phyloP scores from a whole-genome alignment of 1,284 basidiomycete species.

The Microbotryum lychnidis-dioicae region DNA sequence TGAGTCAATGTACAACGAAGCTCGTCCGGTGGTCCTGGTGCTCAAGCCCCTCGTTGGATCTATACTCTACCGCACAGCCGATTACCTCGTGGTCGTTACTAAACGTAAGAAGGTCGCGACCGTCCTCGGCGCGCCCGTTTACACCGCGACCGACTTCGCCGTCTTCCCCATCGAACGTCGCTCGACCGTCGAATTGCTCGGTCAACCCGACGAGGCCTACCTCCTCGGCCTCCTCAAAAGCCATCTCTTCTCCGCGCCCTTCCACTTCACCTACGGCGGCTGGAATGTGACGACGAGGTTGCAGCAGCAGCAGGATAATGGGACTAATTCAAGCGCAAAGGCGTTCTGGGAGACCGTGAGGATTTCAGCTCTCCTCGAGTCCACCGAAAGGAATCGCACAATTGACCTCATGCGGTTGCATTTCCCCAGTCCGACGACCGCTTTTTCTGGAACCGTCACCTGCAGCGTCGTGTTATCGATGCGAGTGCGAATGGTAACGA shows the following conservation, averaged over 20 bases:
- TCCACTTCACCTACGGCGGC: conserved; percentile 77
- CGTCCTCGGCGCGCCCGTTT: conserved; percentile 76
- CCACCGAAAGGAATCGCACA: background rate
- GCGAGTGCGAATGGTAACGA: conserved; percentile 47
- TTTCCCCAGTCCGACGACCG: conserved; percentile 70
- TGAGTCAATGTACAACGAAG: conserved; percentile 44
- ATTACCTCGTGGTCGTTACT: conserved; percentile 86
- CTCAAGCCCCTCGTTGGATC: conserved; percentile 3
- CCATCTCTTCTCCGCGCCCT: conserved; percentile 65
- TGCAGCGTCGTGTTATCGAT: conserved; percentile 66
- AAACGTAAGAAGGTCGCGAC: conserved; percentile 69
- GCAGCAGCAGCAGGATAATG: conserved; percentile 64
- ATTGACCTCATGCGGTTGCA: conserved; percentile 5
- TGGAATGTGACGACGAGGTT: conserved; percentile 84
- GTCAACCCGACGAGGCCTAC: conserved; percentile 78
- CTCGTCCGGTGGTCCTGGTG: background rate
- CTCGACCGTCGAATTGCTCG: conserved; percentile 54
- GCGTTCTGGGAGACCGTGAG: conserved; percentile 58
- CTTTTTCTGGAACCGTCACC: conserved; percentile 95
- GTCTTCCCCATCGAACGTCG: conserved; percentile 70
- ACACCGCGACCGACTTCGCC: conserved; percentile 82
- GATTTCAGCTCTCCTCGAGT: conserved; percentile 33
- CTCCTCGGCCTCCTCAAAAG: conserved; percentile 76
- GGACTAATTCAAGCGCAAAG: conserved; percentile 39
- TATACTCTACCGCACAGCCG: conserved; percentile 51